Evolutionary conservation across 208 protist species (phyloP).

Genomic region (Kentomonas sorsogonicus): DNA sequence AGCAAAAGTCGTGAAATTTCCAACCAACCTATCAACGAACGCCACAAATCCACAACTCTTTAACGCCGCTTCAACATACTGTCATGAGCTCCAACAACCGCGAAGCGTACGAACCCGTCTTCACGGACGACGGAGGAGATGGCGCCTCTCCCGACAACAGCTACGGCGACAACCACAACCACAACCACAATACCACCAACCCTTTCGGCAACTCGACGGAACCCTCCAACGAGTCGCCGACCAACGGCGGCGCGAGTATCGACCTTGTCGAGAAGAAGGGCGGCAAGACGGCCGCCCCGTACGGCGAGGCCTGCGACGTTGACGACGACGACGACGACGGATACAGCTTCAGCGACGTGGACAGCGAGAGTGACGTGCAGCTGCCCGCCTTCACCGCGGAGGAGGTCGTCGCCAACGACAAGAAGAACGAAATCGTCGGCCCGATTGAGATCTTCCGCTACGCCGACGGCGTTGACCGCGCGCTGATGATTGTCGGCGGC

Average conservation of each 20-base stretch:
- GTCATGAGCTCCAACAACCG: not conserved
- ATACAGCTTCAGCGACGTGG: not conserved
- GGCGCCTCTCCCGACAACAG: not conserved
- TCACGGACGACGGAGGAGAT: not conserved
- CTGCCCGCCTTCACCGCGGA: conserved; percentile 17
- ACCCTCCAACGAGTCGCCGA: no score
- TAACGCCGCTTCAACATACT: no score
- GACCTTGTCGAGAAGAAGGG: not conserved
- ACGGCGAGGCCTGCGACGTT: no score
- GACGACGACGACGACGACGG: not conserved
- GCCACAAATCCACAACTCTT: no score
- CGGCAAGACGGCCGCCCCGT: no score
- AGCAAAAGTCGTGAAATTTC: no score
- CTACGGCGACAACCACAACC: no score
- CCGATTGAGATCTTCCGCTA: conserved; percentile 60
- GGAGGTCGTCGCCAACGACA: conserved; percentile 10
- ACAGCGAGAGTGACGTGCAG: no score
- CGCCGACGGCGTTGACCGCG: conserved; percentile 31
- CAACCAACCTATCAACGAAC: no score
- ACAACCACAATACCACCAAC: no score
- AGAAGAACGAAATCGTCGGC: conserved; percentile 23
- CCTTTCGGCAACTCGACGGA: no score
- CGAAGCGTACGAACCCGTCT: not conserved
- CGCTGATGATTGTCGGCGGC: conserved; percentile 62
- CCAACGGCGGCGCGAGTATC: not conserved